These are phyloP conservation scores for Ceratobasidium papillatum DNA, from an alignment of 1,284 basidiomycete species.

Conservation along the genomic window DNA sequence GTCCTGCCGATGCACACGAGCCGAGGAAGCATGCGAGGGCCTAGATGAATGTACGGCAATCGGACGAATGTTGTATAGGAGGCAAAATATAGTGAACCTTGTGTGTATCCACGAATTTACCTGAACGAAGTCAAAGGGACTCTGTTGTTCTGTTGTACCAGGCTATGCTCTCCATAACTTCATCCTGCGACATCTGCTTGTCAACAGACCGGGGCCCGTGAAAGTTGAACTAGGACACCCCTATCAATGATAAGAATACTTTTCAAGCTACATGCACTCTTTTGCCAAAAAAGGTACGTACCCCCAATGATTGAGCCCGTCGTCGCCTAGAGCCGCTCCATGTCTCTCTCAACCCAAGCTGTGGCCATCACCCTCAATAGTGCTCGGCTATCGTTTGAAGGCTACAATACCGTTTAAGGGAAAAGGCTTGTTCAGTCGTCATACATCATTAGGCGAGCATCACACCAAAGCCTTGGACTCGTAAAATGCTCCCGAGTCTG, in stretches of 20 bases:
- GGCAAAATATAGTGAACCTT: neutral
- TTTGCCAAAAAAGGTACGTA: neutral
- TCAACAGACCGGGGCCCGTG: too few relatives aligned
- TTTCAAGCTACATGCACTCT: neutral
- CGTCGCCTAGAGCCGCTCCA: neutral
- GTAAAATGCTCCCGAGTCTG: neutral
- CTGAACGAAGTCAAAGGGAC: neutral
- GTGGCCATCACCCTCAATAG: neutral
- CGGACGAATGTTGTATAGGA: neutral
- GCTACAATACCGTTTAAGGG: neutral
- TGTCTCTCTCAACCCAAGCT: neutral
- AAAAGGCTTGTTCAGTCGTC: constrained; percentile 2
- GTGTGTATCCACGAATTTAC: neutral
- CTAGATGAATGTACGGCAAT: neutral
- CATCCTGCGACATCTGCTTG: neutral
- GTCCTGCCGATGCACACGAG: constrained; percentile 30
- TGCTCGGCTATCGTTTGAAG: neutral
- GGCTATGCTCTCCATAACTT: neutral
- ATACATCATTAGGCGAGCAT: neutral
- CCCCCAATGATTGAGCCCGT: neutral
- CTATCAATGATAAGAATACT: neutral
- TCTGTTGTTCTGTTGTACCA: too few relatives aligned
- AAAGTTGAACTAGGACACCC: too few relatives aligned
- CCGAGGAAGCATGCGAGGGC: neutral
- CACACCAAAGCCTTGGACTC: neutral